Conservation (phyloP, 768 basidiomycete genomes). For the Serendipita sp. region DNA sequence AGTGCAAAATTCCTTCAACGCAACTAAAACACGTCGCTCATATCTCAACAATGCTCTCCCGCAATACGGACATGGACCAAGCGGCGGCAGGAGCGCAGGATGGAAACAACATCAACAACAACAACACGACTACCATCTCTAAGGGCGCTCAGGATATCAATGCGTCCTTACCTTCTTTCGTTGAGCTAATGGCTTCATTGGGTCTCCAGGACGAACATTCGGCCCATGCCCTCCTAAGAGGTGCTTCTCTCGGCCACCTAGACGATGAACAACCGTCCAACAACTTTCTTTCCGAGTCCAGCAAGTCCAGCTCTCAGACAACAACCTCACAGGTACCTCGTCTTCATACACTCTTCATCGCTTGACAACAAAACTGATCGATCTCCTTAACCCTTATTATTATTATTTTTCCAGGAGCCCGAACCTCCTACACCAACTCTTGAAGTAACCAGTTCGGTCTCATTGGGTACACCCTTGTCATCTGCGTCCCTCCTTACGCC, state of each 20-base stretch:
- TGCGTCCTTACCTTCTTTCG: slow-evolving; percentile 59
- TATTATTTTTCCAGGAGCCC: background rate
- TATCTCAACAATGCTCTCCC: too few species aligned
- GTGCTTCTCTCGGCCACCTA: background rate
- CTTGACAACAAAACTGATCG: background rate
- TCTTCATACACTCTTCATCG: too few species aligned
- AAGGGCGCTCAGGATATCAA: background rate
- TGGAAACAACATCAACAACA: background rate
- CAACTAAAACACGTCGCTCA: too few species aligned
- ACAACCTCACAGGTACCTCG: too few species aligned
- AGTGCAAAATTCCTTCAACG: too few species aligned
- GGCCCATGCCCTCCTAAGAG: background rate
- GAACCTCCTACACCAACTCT: background rate
- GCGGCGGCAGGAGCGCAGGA: too few species aligned
- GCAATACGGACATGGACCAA: too few species aligned
- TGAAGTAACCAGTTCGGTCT: background rate
- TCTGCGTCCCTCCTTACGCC: background rate
- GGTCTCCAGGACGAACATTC: slow-evolving; percentile 39
- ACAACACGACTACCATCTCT: background rate
- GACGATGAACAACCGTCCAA: background rate
- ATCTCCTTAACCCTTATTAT: background rate
- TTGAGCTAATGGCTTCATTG: slow-evolving; percentile 72
- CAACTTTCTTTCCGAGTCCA: too few species aligned
- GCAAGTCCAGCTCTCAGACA: too few species aligned
- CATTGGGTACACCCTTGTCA: background rate